These are phyloP conservation scores for Coemansia nantahalensis DNA, from an alignment of 192 early-diverging fungal species.

Conservation along the genomic window DNA sequence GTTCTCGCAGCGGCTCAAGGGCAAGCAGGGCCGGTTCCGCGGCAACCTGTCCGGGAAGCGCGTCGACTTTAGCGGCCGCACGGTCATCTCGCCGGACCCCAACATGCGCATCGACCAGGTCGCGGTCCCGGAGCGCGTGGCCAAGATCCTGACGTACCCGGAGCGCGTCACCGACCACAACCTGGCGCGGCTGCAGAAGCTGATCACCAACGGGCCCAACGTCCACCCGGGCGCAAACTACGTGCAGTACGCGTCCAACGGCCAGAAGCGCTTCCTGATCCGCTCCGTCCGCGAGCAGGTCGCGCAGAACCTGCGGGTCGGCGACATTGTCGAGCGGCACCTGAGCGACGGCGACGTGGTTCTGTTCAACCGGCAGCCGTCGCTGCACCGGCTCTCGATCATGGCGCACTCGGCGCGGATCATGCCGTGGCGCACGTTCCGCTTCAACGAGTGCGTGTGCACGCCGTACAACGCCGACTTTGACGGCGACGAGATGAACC, in stretches of 20 bases:
- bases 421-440: slow-evolving; percentile 96
- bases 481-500: slow-evolving; percentile 99
- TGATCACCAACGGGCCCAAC: slow-evolving; percentile 84
- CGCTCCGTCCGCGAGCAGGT: slow-evolving; percentile 66
- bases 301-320: slow-evolving; percentile 73
- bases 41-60: slow-evolving; percentile 99
- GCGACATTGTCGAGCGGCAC: slow-evolving; percentile 96
- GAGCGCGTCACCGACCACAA: slow-evolving; percentile 92
- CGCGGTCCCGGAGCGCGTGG: slow-evolving; percentile 88
- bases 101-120: slow-evolving; percentile 97
- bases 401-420: slow-evolving; percentile 94
- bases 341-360: slow-evolving; percentile 91
- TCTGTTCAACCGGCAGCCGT: slow-evolving; percentile 98
- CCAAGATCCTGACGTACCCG: slow-evolving; percentile 92
- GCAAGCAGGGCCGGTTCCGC: slow-evolving; percentile 98
- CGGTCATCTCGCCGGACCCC: slow-evolving; percentile 98
- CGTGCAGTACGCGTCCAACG: slow-evolving; percentile 57
- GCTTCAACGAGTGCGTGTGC: slow-evolving; percentile 99
- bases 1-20: slow-evolving; percentile 95
- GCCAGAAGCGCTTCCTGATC: slow-evolving; percentile 67
- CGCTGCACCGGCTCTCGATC: slow-evolving; percentile 93
- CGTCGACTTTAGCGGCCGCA: slow-evolving; percentile 98
- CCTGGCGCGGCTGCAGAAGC: slow-evolving; percentile 70
- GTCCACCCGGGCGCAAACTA: slow-evolving; percentile 92
- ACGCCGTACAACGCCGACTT: slow-evolving; percentile 99